A percentile compares a stretch with the other conserved stretches of the same genome.
Conservation (phyloP, 257 asterid genomes). For the Galeopsis tetrahit region DNA sequence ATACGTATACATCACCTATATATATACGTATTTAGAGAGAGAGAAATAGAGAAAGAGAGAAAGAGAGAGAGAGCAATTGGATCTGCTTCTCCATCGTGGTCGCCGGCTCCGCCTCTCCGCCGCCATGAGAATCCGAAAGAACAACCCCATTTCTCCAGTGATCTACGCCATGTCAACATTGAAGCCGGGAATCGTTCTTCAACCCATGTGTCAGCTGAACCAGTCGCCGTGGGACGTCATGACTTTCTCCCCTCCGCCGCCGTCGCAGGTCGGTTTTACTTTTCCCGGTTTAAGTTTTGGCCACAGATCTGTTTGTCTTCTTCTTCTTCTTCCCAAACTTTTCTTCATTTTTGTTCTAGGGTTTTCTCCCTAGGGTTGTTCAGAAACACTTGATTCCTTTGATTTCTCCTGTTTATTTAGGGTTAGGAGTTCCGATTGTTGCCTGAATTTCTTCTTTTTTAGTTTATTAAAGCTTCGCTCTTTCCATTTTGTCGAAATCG, state of each 20-base stretch:
- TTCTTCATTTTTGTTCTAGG: conserved; percentile 53
- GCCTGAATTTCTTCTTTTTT: conserved; percentile 28
- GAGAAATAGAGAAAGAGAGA: background rate
- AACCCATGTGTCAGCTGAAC: conserved; percentile 53
- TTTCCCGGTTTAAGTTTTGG: background rate
- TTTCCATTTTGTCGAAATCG: conserved; percentile 37
- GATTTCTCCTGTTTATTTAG: conserved; percentile 32
- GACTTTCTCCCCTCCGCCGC: conserved; percentile 55
- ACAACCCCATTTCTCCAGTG: conserved; percentile 47
- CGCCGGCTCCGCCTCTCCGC: conserved; percentile 29
- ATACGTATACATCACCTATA: background rate
- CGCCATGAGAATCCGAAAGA: conserved; percentile 66
- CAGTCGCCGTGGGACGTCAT: conserved; percentile 85
- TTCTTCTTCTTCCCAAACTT: background rate
- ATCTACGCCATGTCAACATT: conserved; percentile 39
- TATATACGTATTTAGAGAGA: background rate
- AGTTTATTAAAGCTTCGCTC: conserved; percentile 29
- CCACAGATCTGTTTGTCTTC: conserved; percentile 40
- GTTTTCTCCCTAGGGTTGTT: conserved; percentile 64
- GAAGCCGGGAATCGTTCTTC: conserved; percentile 23
- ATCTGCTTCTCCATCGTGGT: conserved; percentile 46
- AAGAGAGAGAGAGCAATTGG: conserved; percentile 32
- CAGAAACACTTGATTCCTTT: conserved; percentile 38
- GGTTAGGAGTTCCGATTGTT: conserved; percentile 23
- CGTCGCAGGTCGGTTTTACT: conserved; percentile 44